These are phyloP conservation scores for Trichophyton benhamiae DNA, from an alignment of 2,329 filamentous ascomycete species.

Conservation along the genomic window DNA sequence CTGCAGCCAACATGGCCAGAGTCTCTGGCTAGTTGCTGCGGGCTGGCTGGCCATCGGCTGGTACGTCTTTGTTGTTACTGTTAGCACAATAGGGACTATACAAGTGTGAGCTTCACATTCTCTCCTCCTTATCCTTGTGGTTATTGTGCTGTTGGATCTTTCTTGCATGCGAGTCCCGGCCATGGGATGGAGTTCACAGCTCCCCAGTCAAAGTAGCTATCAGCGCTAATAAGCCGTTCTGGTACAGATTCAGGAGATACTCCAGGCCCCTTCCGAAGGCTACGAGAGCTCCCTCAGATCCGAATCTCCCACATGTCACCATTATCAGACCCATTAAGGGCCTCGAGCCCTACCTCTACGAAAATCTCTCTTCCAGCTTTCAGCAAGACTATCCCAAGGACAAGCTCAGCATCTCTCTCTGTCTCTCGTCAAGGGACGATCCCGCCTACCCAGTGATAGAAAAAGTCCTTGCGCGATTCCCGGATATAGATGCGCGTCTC, in stretches of 20 bases:
- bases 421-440: constrained; percentile 62
- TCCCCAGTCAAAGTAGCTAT: neutral
- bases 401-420: constrained; percentile 70
- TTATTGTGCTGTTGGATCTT: neutral
- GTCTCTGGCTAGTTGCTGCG: constrained; percentile 27
- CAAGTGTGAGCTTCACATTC: constrained; percentile 42
- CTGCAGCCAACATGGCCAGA: constrained; percentile 11
- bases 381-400: constrained; percentile 65
- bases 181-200: neutral
- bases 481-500: constrained; percentile 56
- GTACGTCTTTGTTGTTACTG: constrained; percentile 43
- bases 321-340: constrained; percentile 90
- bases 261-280: constrained; percentile 35
- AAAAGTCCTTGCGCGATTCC: constrained; percentile 60
- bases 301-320: constrained; percentile 65
- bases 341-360: constrained; percentile 77
- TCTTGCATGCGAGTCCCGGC: too few species aligned
- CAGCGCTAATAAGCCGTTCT: neutral
- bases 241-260: constrained; percentile 44
- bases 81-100: constrained; percentile 47
- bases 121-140: neutral
- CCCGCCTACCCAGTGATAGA: constrained; percentile 64
- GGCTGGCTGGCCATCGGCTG: constrained; percentile 41
- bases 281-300: constrained; percentile 22
- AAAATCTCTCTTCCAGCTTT: constrained; percentile 80